These are phyloP conservation scores for Hypoxylon fuscum DNA, from an alignment of 495 filamentous ascomycete genomes.

Conservation along the genomic window DNA sequence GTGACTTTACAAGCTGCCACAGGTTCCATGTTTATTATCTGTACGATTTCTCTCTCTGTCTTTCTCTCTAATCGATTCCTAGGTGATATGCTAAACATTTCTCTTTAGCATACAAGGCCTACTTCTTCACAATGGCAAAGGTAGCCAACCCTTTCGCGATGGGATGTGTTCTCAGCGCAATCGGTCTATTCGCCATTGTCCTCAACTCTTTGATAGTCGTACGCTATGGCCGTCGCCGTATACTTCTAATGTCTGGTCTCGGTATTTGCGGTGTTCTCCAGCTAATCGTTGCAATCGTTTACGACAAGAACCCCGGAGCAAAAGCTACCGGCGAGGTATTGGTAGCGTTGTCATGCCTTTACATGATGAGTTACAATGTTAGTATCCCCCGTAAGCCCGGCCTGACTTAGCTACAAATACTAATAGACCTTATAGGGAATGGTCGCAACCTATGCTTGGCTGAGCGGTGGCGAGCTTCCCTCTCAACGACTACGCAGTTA, in stretches of 20 bases:
- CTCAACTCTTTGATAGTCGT: slow-evolving; percentile 58
- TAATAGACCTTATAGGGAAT: slow-evolving; percentile 37
- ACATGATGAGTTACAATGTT: slow-evolving; percentile 59
- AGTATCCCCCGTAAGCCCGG: slow-evolving; percentile 16
- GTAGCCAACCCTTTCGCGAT: slow-evolving; percentile 61
- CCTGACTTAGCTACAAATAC: not conserved
- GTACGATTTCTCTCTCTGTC: slow-evolving; percentile 16
- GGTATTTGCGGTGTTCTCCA: slow-evolving; percentile 55
- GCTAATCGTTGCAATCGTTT: slow-evolving; percentile 57
- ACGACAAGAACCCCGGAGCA: slow-evolving; percentile 53
- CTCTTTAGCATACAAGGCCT: slow-evolving; percentile 58
- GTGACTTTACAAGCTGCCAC: slow-evolving; percentile 58
- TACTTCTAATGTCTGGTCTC: slow-evolving; percentile 56
- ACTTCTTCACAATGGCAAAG: slow-evolving; percentile 65
- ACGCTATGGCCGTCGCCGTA: slow-evolving; percentile 54
- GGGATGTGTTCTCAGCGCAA: slow-evolving; percentile 56
- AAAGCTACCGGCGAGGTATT: slow-evolving; percentile 52
- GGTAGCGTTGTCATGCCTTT: slow-evolving; percentile 56
- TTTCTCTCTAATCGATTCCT: not conserved
- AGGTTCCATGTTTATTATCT: slow-evolving; percentile 64
- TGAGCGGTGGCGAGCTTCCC: slow-evolving; percentile 59
- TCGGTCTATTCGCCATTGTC: slow-evolving; percentile 58
- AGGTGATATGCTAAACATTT: slow-evolving; percentile 1
- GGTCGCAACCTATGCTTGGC: slow-evolving; percentile 59
- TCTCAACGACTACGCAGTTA: slow-evolving; percentile 54